phyloP scores from a whole-genome alignment of 306 rosid species.

The Dryas drummondii region DNA sequence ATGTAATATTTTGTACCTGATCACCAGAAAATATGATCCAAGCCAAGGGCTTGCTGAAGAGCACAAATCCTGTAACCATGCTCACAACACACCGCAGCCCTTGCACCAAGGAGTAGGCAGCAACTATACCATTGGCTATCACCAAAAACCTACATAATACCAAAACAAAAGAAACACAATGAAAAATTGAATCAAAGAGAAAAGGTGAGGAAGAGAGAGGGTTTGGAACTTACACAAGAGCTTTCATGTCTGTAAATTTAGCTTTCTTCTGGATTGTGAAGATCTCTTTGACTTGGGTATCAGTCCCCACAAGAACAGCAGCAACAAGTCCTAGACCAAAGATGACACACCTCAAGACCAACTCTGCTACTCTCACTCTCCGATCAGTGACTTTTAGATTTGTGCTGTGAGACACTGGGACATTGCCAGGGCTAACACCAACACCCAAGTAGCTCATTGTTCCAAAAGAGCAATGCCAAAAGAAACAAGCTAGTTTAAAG shows the following conservation, averaged over 20 bases:
- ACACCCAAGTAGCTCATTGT: constrained; percentile 70
- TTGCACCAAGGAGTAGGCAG: constrained; percentile 73
- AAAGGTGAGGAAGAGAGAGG: background rate
- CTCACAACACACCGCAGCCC: constrained; percentile 56
- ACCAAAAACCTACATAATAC: constrained; percentile 61
- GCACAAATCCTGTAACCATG: constrained; percentile 60
- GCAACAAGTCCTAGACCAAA: constrained; percentile 62
- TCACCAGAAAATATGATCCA: constrained; percentile 84
- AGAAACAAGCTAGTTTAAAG: background rate
- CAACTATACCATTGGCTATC: constrained; percentile 59
- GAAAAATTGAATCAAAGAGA: constrained; percentile 3
- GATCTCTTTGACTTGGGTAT: constrained; percentile 63
- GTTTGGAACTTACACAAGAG: constrained; percentile 62
- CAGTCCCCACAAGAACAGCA: constrained; percentile 79
- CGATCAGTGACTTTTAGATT: constrained; percentile 50
- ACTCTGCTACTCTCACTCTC: constrained; percentile 59
- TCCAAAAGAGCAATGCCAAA: background rate
- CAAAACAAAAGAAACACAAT: background rate
- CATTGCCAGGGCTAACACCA: constrained; percentile 84
- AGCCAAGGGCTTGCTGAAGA: constrained; percentile 77
- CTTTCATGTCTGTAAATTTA: constrained; percentile 73
- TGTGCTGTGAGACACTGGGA: constrained; percentile 57
- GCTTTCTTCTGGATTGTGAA: constrained; percentile 74
- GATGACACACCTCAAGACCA: constrained; percentile 65
- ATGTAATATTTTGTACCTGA: constrained; percentile 49